Evolutionary conservation across 106 monocot species (phyloP).

Genomic region (Narthecium ossifragum): DNA sequence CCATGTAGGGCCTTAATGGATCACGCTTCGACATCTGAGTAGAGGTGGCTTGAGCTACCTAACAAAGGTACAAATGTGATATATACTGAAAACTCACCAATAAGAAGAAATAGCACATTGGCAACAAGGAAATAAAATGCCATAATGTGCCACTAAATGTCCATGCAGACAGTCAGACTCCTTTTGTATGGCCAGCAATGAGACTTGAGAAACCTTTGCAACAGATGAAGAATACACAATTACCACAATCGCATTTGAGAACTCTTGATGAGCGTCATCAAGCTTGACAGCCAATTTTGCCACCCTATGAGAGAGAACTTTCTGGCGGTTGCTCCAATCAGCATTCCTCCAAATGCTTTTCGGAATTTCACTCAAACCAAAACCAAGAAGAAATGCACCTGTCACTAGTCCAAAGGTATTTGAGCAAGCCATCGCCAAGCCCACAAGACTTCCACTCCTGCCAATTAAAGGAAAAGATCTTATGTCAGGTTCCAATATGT

Average conservation of each 20-base stretch:
- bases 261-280: conserved; percentile 95
- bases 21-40: conserved; percentile 99
- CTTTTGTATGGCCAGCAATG: too few relatives aligned
- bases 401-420: conserved; percentile 99
- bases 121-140: background rate
- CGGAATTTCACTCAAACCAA: conserved; percentile 98
- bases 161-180: too few relatives aligned
- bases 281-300: conserved; percentile 96
- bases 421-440: conserved; percentile 92
- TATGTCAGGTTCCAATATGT: too few relatives aligned
- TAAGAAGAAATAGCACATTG: too few relatives aligned
- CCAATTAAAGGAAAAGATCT: conserved; percentile 10
- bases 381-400: conserved; percentile 99
- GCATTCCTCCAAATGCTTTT: conserved; percentile 95
- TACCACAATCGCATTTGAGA: conserved; percentile 99
- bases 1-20: conserved; percentile 84
- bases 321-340: conserved; percentile 87
- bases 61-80: background rate
- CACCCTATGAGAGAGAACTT: conserved; percentile 89
- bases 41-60: conserved; percentile 98
- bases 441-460: conserved; percentile 66
- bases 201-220: too few relatives aligned
- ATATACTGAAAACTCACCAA: background rate
- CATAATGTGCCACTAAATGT: background rate
- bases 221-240: background rate